Conservation (phyloP, 306 rosid genomes). For the Pterocarpus santalinus region DNA sequence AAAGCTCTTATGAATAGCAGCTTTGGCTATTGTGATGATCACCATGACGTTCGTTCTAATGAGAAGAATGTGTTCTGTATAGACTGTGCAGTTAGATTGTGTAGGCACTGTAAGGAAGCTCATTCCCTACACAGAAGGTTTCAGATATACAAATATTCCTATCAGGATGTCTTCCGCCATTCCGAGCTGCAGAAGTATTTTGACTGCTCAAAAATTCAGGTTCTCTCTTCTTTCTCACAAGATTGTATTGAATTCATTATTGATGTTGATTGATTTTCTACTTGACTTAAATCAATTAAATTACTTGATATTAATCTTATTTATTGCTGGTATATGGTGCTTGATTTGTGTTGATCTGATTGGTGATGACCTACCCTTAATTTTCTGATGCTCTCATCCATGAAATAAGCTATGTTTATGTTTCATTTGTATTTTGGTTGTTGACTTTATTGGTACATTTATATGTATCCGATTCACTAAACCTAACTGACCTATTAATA, state of each 20-base stretch:
- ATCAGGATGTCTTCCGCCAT: constrained; percentile 84
- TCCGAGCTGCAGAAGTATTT: constrained; percentile 77
- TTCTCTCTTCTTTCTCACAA: constrained; percentile 38
- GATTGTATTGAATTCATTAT: constrained; percentile 36
- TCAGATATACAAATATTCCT: constrained; percentile 89
- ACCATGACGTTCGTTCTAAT: constrained; percentile 66
- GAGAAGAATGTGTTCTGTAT: constrained; percentile 86
- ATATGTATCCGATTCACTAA: constrained; percentile 10
- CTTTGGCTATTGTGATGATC: constrained; percentile 81
- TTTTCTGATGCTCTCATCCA: constrained; percentile 14
- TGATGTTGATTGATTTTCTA: constrained; percentile 14
- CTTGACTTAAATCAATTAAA: not conserved
- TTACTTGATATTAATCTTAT: constrained; percentile 9
- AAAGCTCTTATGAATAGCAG: constrained; percentile 61
- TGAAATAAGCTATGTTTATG: constrained; percentile 2
- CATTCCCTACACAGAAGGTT: constrained; percentile 77
- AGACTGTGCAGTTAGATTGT: constrained; percentile 73
- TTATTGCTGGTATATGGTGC: constrained; percentile 29
- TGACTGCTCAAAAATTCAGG: constrained; percentile 94
- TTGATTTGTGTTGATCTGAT: constrained; percentile 28
- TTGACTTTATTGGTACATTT: constrained; percentile 14
- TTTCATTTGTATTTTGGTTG: not conserved
- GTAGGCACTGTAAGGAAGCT: constrained; percentile 77
- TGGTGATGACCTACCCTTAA: not conserved
- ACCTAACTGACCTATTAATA: constrained; percentile 11